Base-by-base conservation (phyloP, 106 monocot genomes). In the Apostasia shenzhenica region DNA sequence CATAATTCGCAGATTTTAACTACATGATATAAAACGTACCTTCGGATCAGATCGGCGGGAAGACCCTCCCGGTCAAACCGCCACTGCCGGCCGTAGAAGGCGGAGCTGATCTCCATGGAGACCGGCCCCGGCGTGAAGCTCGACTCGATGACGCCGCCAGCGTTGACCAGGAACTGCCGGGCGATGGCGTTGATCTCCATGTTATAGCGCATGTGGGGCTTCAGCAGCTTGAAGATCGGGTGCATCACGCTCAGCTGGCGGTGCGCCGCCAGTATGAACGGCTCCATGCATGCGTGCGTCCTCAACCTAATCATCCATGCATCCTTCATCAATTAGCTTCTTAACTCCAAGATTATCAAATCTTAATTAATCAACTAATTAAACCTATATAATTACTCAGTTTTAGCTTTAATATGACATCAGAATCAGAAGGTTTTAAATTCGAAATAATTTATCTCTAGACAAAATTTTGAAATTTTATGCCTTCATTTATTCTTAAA, bases 121-220 rank as follows among this genome's bases (percentile, higher is more conserved):
- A 67, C 59, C 4, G 72, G 40, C 3, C 94, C 91, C 1, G 91
- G 94, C 1, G 91, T 83, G 85, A 95, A 95, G 49, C 88, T 88
- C 9, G 82, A 80, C 75, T 95, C 94, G 63, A 95, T 91, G 70
- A 95, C 83, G 0, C 94, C 94, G 9, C 79, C 91, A 8, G 75
- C 91, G 66, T 71, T 95, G 75, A 95, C 81, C 54, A 95, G 84
- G 70, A 85, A 85, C 61, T 95, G 91, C 8, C 94, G 80, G 3
- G 91, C 94, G 3, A 91, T 63, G 3, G 91, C 85, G 57, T 95
- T 95, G 79, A 91, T 91, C 70, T 88, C 78, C 7, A 95, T 65
- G 38, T 85, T 95, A 79, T 95, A 95, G 42, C 94, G 50, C 89
- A 86, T 88, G 83, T 95, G 91, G 6, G 94, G 94, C 64, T 95